Evolutionary conservation across 768 basidiomycete species (phyloP).

Genomic region (Russula lepida): DNA sequence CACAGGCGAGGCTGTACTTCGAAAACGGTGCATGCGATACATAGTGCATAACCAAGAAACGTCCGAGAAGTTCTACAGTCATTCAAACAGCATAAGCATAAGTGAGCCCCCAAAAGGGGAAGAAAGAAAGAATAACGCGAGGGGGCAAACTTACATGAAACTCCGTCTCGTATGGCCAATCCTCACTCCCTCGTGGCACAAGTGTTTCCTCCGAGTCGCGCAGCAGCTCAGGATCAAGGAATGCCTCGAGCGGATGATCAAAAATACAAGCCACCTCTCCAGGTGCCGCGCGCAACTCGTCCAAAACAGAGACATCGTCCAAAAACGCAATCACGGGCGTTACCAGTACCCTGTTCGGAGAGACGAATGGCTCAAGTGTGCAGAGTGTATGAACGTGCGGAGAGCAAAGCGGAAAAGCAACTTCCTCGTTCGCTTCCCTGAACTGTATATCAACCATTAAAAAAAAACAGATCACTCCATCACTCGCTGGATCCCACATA

Average conservation of each 20-base stretch:
- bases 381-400: slow-evolving; percentile 54
- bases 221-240: slow-evolving; percentile 52
- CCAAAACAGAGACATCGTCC: slow-evolving; percentile 44
- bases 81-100: neutral
- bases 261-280: slow-evolving; percentile 77
- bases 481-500: too few relatives aligned
- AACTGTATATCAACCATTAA: slow-evolving; percentile 36
- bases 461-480: neutral
- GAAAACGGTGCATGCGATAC: slow-evolving; percentile 82
- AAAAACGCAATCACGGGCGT: slow-evolving; percentile 73
- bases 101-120: neutral
- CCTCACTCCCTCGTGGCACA: slow-evolving; percentile 49
- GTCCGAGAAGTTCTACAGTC: slow-evolving; percentile 40
- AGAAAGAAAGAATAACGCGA: too few relatives aligned
- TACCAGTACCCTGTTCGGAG: slow-evolving; percentile 60
- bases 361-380: slow-evolving; percentile 57
- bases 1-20: slow-evolving; percentile 67
- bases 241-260: slow-evolving; percentile 64
- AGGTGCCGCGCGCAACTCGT: slow-evolving; percentile 43
- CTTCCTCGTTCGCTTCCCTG: slow-evolving; percentile 83
- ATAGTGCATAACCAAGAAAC: slow-evolving; percentile 40
- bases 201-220: slow-evolving; percentile 34
- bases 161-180: slow-evolving; percentile 76
- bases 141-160: slow-evolving; percentile 42
- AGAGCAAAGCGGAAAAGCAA: slow-evolving; percentile 51